These are phyloP conservation scores for Cucurbita argyrosperma DNA, from an alignment of 306 rosid species.

Conservation along the genomic window DNA sequence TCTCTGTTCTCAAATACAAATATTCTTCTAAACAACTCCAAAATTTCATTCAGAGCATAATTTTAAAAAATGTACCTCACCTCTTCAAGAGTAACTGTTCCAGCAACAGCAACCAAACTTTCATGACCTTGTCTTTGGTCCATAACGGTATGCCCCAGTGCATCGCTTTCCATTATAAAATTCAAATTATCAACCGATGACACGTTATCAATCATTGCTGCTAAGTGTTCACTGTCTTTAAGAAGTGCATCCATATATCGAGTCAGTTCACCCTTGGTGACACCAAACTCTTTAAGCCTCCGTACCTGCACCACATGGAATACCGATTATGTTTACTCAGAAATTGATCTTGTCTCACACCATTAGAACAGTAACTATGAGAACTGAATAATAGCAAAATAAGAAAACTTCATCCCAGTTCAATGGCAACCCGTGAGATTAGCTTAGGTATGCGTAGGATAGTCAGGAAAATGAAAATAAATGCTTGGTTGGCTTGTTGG, in stretches of 20 bases:
- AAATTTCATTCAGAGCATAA: neutral
- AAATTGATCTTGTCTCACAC: neutral
- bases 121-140: conserved; percentile 98
- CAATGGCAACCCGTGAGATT: neutral
- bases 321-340: conserved; percentile 4
- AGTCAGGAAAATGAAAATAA: neutral
- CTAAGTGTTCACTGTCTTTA: conserved; percentile 95
- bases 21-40: neutral
- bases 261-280: conserved; percentile 92
- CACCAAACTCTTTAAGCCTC: conserved; percentile 92
- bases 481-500: no score
- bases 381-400: neutral
- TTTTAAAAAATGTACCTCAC: conserved; percentile 49
- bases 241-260: conserved; percentile 90
- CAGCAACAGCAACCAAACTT: conserved; percentile 83
- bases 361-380: neutral
- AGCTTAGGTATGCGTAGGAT: neutral
- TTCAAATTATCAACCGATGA: conserved; percentile 99
- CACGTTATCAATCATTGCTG: conserved; percentile 96
- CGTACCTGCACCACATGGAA: conserved; percentile 55
- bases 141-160: conserved; percentile 87
- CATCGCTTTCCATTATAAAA: conserved; percentile 98
- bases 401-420: neutral
- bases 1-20: neutral
- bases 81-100: conserved; percentile 90